Percentiles rank a stretch among this genome's conserved stretches.
These are phyloP conservation scores for Myochromella boudieri DNA, from an alignment of 768 basidiomycete genomes.

Conservation along the genomic window DNA sequence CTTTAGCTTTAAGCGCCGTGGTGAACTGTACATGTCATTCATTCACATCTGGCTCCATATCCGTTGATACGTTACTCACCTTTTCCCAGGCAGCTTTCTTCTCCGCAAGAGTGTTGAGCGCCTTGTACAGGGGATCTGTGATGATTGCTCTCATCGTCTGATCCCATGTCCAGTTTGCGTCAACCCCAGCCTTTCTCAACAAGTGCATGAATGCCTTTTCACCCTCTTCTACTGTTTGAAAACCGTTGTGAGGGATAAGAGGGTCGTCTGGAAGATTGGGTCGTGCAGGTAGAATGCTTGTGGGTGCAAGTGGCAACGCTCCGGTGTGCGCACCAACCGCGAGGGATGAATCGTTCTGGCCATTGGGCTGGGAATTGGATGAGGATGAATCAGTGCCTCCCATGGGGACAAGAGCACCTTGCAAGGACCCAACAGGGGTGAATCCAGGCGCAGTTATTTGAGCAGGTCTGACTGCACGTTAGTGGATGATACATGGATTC, in stretches of 20 bases:
- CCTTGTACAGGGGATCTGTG: slow-evolving; percentile 96
- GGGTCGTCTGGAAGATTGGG: slow-evolving; percentile 86
- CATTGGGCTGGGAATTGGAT: slow-evolving; percentile 49
- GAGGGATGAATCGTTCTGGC: slow-evolving; percentile 49
- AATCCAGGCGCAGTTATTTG: slow-evolving; percentile 42
- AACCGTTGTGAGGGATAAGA: slow-evolving; percentile 88
- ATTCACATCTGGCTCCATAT: slow-evolving; percentile 4
- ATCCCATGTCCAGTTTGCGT: slow-evolving; percentile 96
- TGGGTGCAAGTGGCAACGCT: slow-evolving; percentile 57
- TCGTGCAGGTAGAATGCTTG: slow-evolving; percentile 64
- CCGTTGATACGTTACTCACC: slow-evolving; percentile 42
- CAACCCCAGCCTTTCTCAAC: slow-evolving; percentile 85
- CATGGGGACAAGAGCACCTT: slow-evolving; percentile 55
- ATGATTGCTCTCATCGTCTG: slow-evolving; percentile 97
- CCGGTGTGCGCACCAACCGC: slow-evolving; percentile 53
- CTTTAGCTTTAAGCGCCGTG: slow-evolving; percentile 71
- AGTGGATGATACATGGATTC: neutral
- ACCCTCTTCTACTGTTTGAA: slow-evolving; percentile 82
- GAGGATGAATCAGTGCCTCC: slow-evolving; percentile 51
- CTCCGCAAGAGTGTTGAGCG: slow-evolving; percentile 89
- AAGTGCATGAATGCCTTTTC: slow-evolving; percentile 94
- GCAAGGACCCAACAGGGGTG: slow-evolving; percentile 40
- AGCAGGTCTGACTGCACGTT: slow-evolving; percentile 21
- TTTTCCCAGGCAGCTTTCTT: slow-evolving; percentile 95
- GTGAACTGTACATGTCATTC: slow-evolving; percentile 57